Percentiles rank a stretch among this genome's conserved stretches.
phyloP scores from a whole-genome alignment of 768 basidiomycete species.

The Pisolithus microcarpus region DNA sequence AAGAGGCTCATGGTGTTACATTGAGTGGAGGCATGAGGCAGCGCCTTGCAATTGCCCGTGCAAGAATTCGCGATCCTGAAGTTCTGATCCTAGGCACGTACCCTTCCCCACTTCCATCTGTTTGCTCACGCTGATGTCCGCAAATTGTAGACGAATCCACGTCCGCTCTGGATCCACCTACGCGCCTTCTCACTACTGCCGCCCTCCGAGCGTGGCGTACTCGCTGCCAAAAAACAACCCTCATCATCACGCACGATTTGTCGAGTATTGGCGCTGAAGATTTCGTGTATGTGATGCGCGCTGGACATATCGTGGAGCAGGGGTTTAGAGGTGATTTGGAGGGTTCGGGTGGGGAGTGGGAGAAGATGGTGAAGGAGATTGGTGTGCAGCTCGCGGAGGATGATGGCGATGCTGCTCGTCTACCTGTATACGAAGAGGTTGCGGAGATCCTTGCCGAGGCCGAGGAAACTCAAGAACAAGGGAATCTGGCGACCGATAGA shows the following conservation, averaged over 20 bases:
- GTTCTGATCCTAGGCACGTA: slow-evolving; percentile 84
- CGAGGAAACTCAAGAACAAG: slow-evolving; percentile 19
- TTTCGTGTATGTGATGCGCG: slow-evolving; percentile 89
- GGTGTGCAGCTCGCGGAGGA: slow-evolving; percentile 40
- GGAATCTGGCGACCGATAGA: slow-evolving; percentile 24
- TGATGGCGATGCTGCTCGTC: slow-evolving; percentile 9
- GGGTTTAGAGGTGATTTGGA: slow-evolving; percentile 83
- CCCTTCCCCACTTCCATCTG: background rate
- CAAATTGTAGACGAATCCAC: slow-evolving; percentile 61
- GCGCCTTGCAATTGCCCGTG: slow-evolving; percentile 82
- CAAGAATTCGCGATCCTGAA: slow-evolving; percentile 75
- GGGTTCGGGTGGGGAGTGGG: slow-evolving; percentile 55
- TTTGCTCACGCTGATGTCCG: background rate
- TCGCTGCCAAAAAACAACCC: slow-evolving; percentile 53
- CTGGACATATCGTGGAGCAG: slow-evolving; percentile 76
- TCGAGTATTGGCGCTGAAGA: slow-evolving; percentile 68
- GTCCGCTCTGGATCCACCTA: slow-evolving; percentile 78
- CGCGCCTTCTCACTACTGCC: slow-evolving; percentile 78
- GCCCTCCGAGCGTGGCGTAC: slow-evolving; percentile 54
- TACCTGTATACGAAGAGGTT: slow-evolving; percentile 32
- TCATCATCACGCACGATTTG: slow-evolving; percentile 85
- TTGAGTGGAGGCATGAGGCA: slow-evolving; percentile 92
- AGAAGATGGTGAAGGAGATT: slow-evolving; percentile 59
- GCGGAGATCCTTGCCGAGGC: slow-evolving; percentile 31
- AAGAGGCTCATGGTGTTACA: slow-evolving; percentile 49